phyloP scores from a whole-genome alignment of 805 yeast species.

The Metschnikowia noctiluminum region DNA sequence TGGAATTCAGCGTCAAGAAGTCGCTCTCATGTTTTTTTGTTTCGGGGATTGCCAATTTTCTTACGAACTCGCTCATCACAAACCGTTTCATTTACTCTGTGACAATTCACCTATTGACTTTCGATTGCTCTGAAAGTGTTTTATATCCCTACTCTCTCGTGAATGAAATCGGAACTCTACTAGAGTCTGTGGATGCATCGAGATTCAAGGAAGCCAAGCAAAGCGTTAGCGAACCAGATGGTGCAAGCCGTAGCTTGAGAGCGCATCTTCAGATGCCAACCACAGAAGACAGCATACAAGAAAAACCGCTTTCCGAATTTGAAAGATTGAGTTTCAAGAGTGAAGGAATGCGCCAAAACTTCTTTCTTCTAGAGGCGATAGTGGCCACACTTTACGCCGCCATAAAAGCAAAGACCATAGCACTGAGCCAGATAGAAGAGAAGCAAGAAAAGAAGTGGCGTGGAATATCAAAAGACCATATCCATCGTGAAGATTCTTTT shows the following conservation, averaged over 20 bases:
- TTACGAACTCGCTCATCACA: slow-evolving; percentile 8
- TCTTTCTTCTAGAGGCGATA: slow-evolving; percentile 12
- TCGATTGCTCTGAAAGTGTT: slow-evolving; percentile 7
- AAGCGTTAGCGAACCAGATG: background rate
- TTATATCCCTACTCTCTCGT: slow-evolving; percentile 3
- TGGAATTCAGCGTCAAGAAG: slow-evolving; percentile 4
- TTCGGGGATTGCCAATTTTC: slow-evolving; percentile 3
- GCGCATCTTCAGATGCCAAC: background rate
- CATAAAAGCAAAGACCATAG: slow-evolving; percentile 3
- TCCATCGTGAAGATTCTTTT: background rate
- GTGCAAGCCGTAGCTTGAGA: background rate
- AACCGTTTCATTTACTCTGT: slow-evolving; percentile 9
- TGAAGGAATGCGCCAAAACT: slow-evolving; percentile 12
- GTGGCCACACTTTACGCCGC: slow-evolving; percentile 10
- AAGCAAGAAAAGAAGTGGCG: background rate
- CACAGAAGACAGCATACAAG: background rate
- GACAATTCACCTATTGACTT: slow-evolving; percentile 5
- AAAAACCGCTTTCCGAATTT: slow-evolving; percentile 1
- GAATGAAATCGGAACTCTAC: background rate
- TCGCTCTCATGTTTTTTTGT: slow-evolving; percentile 11
- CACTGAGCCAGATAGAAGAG: background rate
- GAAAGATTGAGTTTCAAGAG: background rate
- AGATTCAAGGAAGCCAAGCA: slow-evolving; percentile 1
- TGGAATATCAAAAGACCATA: background rate
- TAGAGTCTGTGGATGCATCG: background rate